Conservation (phyloP, 2,329 filamentous ascomycete genomes). For the Ophiostoma tasmaniense region DNA sequence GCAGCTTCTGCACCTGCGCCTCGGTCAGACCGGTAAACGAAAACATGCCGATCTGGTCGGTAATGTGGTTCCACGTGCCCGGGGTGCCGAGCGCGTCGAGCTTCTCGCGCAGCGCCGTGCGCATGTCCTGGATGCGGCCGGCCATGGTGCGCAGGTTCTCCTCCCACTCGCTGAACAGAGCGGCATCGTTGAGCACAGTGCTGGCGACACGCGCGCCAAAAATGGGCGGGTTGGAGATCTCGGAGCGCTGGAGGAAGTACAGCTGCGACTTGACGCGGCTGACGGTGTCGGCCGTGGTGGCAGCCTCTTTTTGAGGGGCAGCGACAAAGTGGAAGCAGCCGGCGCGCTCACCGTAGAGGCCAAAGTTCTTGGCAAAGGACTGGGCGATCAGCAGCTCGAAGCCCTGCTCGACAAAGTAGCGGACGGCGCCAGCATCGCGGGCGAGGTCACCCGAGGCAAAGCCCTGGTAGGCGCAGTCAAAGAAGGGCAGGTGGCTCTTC, state of each 20-base stretch:
- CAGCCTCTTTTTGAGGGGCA: constrained; percentile 45
- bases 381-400: constrained; percentile 84
- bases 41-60: constrained; percentile 99
- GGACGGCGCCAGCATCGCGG: constrained; percentile 82
- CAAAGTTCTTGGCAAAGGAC: constrained; percentile 97
- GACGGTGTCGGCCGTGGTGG: constrained; percentile 50
- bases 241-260: constrained; percentile 87
- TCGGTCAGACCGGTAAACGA: constrained; percentile 78
- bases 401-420: constrained; percentile 86
- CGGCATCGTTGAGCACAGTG: constrained; percentile 71
- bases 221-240: constrained; percentile 94
- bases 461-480: constrained; percentile 95
- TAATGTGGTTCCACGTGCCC: constrained; percentile 93
- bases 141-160: constrained; percentile 88
- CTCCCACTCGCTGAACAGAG: constrained; percentile 85
- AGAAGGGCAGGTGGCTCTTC: constrained; percentile 91
- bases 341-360: constrained; percentile 90
- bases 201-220: constrained; percentile 88
- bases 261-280: constrained; percentile 74
- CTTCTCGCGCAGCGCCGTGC: constrained; percentile 64
- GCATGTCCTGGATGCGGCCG: constrained; percentile 89
- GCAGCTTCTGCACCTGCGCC: constrained; percentile 62
- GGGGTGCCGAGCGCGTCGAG: constrained; percentile 81
- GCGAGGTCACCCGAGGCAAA: constrained; percentile 87
- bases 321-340: constrained; percentile 95